These are phyloP conservation scores for Microcyclosporella mali DNA, from an alignment of 2,329 filamentous ascomycete species.

Conservation along the genomic window DNA sequence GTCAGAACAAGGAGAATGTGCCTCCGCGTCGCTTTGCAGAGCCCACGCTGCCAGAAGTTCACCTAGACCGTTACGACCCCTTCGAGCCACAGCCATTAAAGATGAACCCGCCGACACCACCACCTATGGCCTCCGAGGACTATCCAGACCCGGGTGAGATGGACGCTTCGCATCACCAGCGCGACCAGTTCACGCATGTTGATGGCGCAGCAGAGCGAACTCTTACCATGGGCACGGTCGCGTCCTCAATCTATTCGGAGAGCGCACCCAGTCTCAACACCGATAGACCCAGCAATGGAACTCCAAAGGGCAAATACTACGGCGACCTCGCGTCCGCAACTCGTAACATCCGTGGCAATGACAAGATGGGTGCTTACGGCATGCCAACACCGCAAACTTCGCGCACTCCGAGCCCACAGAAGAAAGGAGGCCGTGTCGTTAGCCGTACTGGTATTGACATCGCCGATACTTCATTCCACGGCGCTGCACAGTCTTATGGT, in stretches of 20 bases:
- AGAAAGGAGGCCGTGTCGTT: slow-evolving; percentile 35
- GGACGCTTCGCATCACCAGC: slow-evolving; percentile 6
- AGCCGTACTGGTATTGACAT: slow-evolving; percentile 45
- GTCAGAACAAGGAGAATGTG: slow-evolving; percentile 9
- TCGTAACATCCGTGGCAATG: slow-evolving; percentile 29
- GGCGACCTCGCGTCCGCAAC: slow-evolving; percentile 43
- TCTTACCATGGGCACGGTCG: slow-evolving; percentile 25
- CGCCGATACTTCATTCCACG: slow-evolving; percentile 28
- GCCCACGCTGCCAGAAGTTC: slow-evolving; percentile 14
- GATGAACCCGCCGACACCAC: slow-evolving; percentile 44
- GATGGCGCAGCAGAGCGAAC: slow-evolving; percentile 26
- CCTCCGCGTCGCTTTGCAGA: slow-evolving; percentile 9
- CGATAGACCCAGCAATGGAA: slow-evolving; percentile 15
- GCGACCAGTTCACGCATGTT: slow-evolving; percentile 10
- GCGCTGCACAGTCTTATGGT: slow-evolving; percentile 26
- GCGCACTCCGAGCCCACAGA: slow-evolving; percentile 17
- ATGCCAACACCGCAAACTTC: slow-evolving; percentile 12
- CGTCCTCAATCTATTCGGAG: slow-evolving; percentile 32
- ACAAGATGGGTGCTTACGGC: slow-evolving; percentile 9
- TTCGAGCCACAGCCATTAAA: slow-evolving; percentile 36
- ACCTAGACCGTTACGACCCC: slow-evolving; percentile 22
- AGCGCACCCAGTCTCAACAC: slow-evolving; percentile 23
- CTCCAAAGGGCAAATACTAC: slow-evolving; percentile 42
- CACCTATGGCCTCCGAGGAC: slow-evolving; percentile 12
- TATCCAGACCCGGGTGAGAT: slow-evolving; percentile 1